phyloP scores from a whole-genome alignment of 495 filamentous ascomycete species.

The Xylaria cubensis region DNA sequence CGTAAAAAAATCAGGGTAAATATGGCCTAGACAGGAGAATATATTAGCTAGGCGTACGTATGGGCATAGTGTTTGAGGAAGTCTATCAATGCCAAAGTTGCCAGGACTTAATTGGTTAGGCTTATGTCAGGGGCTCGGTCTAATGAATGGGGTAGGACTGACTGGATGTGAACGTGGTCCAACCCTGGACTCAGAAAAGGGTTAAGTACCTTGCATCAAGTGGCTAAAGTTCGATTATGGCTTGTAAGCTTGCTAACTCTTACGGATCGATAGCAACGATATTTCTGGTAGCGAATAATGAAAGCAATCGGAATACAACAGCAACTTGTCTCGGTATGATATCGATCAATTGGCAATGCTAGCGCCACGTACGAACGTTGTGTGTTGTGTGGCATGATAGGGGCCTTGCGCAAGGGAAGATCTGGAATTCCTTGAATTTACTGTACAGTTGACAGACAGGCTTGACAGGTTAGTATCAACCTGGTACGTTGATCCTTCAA shows the following conservation, averaged over 20 bases:
- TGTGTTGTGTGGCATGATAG: slow-evolving; percentile 12
- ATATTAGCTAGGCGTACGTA: not conserved
- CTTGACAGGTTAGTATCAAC: not conserved
- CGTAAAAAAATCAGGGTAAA: not conserved
- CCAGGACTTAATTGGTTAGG: not conserved
- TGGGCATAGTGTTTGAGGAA: not conserved
- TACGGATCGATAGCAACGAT: not conserved
- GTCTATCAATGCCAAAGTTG: not conserved
- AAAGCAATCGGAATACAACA: not conserved
- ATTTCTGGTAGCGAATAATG: not conserved
- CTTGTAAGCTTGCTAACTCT: not conserved
- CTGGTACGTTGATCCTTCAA: not conserved
- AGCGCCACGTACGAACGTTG: slow-evolving; percentile 9
- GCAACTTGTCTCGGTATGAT: not conserved
- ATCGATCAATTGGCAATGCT: slow-evolving; percentile 12
- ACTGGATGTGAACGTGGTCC: not conserved
- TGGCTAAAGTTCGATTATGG: not conserved
- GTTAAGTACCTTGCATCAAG: not conserved
- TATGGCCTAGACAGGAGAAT: not conserved
- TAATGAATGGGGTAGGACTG: not conserved
- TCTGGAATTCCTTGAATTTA: slow-evolving; percentile 11
- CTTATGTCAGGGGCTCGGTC: not conserved
- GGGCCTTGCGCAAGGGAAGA: slow-evolving; percentile 5
- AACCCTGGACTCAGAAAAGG: not conserved
- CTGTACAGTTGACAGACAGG: not conserved